Percentiles rank a stretch among this genome's conserved stretches.
phyloP scores from a whole-genome alignment of 371 early-diverging fungal genomes.

The Rhizopus microsporus region DNA sequence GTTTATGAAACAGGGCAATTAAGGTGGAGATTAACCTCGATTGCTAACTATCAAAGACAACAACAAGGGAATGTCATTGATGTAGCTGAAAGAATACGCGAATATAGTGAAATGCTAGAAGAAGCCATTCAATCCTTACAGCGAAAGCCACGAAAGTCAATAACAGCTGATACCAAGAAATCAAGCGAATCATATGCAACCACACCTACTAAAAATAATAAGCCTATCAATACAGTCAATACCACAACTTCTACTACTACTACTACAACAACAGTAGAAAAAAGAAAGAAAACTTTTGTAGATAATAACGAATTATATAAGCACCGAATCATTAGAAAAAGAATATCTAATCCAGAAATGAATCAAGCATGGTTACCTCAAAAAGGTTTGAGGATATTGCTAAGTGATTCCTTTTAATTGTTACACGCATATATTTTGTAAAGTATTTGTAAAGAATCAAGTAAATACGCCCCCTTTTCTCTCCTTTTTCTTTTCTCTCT shows the following conservation, averaged over 20 bases:
- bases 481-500: slow-evolving; percentile 1
- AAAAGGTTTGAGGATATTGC: slow-evolving; percentile 36
- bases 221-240: slow-evolving; percentile 12
- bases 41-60: slow-evolving; percentile 50
- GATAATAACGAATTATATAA: slow-evolving; percentile 33
- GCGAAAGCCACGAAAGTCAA: too few relatives aligned
- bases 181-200: slow-evolving; percentile 4
- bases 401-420: slow-evolving; percentile 24
- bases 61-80: slow-evolving; percentile 55
- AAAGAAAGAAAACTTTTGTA: slow-evolving; percentile 8
- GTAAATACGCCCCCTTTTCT: background rate
- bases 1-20: slow-evolving; percentile 55
- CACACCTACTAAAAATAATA: slow-evolving; percentile 4
- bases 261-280: background rate
- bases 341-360: slow-evolving; percentile 35
- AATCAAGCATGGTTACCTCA: slow-evolving; percentile 29
- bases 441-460: slow-evolving; percentile 1
- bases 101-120: slow-evolving; percentile 58
- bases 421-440: slow-evolving; percentile 5
- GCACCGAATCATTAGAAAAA: slow-evolving; percentile 43
- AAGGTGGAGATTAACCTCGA: slow-evolving; percentile 44
- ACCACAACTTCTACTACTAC: slow-evolving; percentile 2
- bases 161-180: slow-evolving; percentile 17
- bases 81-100: slow-evolving; percentile 52
- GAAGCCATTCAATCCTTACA: slow-evolving; percentile 48